A percentile compares a stretch with the other conserved stretches of the same genome.
These are phyloP conservation scores for Balansia obtecta DNA, from an alignment of 2,329 filamentous ascomycete species.

Conservation along the genomic window DNA sequence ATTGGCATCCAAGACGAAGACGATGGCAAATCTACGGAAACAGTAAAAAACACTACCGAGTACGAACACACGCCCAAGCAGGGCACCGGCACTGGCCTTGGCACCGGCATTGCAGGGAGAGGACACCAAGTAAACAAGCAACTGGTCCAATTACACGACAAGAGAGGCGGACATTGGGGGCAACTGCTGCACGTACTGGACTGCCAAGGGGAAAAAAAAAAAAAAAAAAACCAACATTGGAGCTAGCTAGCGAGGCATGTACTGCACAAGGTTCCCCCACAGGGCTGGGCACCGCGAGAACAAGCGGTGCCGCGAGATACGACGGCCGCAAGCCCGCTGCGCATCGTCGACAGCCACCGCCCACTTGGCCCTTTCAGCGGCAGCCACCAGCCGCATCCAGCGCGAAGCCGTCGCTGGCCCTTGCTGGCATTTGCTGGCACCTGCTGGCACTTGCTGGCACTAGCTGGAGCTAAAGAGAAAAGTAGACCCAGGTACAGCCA, in stretches of 20 bases:
- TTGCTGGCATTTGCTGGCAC: neutral
- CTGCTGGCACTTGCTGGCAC: no score
- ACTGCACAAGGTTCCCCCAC: no score
- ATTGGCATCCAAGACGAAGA: neutral
- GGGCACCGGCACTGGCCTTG: no score
- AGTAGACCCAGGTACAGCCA: neutral
- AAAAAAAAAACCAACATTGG: no score
- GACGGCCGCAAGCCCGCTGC: neutral
- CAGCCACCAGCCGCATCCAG: constrained; percentile 1
- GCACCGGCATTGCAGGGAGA: no score
- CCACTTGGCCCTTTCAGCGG: neutral
- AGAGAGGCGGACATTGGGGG: no score
- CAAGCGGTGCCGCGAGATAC: neutral
- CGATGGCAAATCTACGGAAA: neutral
- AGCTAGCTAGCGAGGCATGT: no score
- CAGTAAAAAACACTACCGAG: neutral
- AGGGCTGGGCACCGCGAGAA: neutral
- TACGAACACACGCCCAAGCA: no score
- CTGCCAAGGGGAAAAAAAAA: no score
- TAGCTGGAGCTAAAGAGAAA: neutral
- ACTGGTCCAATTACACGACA: no score
- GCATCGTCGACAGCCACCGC: neutral
- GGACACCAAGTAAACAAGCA: no score
- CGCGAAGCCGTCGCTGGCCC: neutral
- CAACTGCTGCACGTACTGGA: no score